Conservation (phyloP, 148 eudicot genomes). For the Rhododendron williamsianum region DNA sequence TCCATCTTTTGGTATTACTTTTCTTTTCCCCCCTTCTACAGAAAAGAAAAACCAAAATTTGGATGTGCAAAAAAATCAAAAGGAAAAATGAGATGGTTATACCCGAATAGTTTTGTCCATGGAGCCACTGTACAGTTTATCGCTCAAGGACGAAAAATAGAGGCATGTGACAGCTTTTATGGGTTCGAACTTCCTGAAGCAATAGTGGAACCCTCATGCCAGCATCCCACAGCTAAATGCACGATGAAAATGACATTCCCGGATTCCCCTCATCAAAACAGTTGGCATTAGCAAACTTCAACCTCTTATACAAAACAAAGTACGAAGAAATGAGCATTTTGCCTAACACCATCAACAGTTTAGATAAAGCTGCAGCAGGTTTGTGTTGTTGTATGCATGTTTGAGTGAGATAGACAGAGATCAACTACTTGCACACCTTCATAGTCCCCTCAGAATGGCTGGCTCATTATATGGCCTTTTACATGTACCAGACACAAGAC, state of each 20-base stretch:
- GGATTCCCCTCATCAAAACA: too few species aligned
- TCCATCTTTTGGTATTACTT: background rate
- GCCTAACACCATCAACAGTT: background rate
- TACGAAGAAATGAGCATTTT: background rate
- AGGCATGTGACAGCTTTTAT: slow-evolving; percentile 48
- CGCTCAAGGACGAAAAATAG: slow-evolving; percentile 29
- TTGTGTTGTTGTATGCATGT: background rate
- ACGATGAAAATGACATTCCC: background rate
- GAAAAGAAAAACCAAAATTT: background rate
- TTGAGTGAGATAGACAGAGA: background rate
- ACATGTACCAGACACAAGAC: slow-evolving; percentile 24
- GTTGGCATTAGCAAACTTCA: background rate
- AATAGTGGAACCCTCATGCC: slow-evolving; percentile 33
- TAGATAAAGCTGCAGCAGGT: background rate
- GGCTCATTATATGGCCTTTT: slow-evolving; percentile 30
- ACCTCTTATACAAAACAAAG: background rate
- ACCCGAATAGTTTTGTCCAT: slow-evolving; percentile 49
- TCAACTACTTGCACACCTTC: slow-evolving; percentile 23
- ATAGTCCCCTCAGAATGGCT: slow-evolving; percentile 50
- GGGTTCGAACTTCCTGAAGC: slow-evolving; percentile 47
- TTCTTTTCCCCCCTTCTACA: background rate
- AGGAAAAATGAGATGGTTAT: slow-evolving; percentile 4
- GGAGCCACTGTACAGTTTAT: slow-evolving; percentile 46
- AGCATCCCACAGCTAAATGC: slow-evolving; percentile 43
- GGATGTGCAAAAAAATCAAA: background rate